Percentiles rank a stretch among this genome's conserved stretches.
Evolutionary conservation across 2,329 filamentous ascomycete species (phyloP).

Genomic region (Leptodontidium sp.): DNA sequence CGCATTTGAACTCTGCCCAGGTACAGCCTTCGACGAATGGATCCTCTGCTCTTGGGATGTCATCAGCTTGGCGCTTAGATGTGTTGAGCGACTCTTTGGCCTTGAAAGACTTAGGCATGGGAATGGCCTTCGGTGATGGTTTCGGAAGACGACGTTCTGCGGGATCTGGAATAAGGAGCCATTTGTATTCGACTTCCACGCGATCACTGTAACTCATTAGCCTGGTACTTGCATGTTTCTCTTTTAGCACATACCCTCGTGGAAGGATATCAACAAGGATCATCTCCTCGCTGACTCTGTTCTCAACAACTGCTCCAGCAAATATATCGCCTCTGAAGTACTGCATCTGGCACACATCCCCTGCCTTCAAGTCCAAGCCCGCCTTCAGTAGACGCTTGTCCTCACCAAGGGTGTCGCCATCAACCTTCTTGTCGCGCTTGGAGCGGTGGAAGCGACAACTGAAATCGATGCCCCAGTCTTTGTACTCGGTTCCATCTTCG

Average conservation of each 20-base stretch:
- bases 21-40: conserved; percentile 72
- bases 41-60: conserved; percentile 71
- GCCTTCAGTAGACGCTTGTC: conserved; percentile 73
- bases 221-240: conserved; percentile 30
- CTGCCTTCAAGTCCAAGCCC: conserved; percentile 71
- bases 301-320: conserved; percentile 87
- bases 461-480: conserved; percentile 89
- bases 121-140: conserved; percentile 75
- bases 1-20: conserved; percentile 82
- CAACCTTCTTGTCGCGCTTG: conserved; percentile 81
- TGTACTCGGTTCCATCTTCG: conserved; percentile 91
- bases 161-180: conserved; percentile 76
- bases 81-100: conserved; percentile 74
- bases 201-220: conserved; percentile 67
- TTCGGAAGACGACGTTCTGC: conserved; percentile 77
- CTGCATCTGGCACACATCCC: conserved; percentile 88
- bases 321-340: conserved; percentile 86
- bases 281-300: conserved; percentile 76
- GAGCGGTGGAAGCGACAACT: conserved; percentile 93
- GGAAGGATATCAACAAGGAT: conserved; percentile 85
- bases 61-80: conserved; percentile 65
- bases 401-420: conserved; percentile 73
- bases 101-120: conserved; percentile 70
- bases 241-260: conserved; percentile 69
- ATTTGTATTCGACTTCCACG: conserved; percentile 85